Base-by-base conservation (phyloP, 768 basidiomycete genomes). In the Kwoniella dejecticola region DNA sequence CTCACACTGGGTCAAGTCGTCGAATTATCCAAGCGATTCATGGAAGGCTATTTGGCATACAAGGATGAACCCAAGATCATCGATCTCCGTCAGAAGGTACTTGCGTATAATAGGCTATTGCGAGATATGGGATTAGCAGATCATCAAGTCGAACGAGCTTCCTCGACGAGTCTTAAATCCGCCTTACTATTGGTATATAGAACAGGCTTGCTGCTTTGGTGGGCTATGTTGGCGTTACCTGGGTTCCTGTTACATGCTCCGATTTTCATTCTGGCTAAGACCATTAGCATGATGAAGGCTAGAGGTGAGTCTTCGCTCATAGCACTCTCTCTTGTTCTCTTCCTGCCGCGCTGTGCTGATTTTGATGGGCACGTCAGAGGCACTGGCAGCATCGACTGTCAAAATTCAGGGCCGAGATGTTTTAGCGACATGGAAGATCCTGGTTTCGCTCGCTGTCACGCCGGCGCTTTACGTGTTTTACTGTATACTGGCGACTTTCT, bases 391-490 rank as follows among this genome's bases (percentile, higher is more conserved):
- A 2, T 97, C 94, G 7, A 86, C 85, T 3, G 95, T 98, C 76
- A 98, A 98, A 80, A 86, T 98, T 52, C 90, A 90, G 19, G 95
- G 88, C n/a, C 85, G 90, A 40, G 95, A 98, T 70, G 95, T 97
- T n/a, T 82, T 98, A 17, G 93, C 91, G 0, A 93, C 93, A 4
- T 98, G 95, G 95, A 98, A 98, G 78, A 87, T 98, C 31, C 84
- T 98, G 29, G 91, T 98, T 57, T 93, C 91, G 2, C 81, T 97
- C 57, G 95, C 88, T n/a, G 82, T 90, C 40, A 88, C 91, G 4
- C 95, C 95, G 10, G 81, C 94, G 5, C 80, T 97, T 36, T 97
- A 95, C 81, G 77, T 84, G 3, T 79, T 89, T 68, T 97, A 96
- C 79, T 90, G 91, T 27, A 79, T 88, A 71, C 75, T 92, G 27